These are phyloP conservation scores for Trichophyton benhamiae DNA, from an alignment of 2,329 filamentous ascomycete species.

Conservation along the genomic window DNA sequence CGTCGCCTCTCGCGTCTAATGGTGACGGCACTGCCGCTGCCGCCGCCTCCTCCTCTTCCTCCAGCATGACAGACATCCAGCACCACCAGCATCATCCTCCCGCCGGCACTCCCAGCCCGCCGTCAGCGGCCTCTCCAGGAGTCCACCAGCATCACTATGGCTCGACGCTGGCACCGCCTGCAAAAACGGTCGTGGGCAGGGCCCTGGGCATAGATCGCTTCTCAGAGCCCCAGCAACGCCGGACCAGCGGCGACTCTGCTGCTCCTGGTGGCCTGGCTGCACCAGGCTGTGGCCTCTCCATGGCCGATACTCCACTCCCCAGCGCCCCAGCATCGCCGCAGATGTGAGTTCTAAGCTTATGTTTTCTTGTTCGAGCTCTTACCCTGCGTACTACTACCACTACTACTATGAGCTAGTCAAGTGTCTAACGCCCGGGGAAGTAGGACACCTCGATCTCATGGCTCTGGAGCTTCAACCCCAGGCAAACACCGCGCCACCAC, in stretches of 20 bases:
- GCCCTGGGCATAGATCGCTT: slow-evolving; percentile 33
- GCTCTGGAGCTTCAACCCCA: slow-evolving; percentile 65
- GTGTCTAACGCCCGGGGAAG: not conserved
- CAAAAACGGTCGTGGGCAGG: slow-evolving; percentile 31
- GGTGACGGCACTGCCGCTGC: not conserved
- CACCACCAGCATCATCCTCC: not conserved
- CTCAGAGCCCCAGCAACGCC: slow-evolving; percentile 20
- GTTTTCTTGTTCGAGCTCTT: slow-evolving; percentile 10
- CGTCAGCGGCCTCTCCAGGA: slow-evolving; percentile 3
- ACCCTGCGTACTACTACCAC: not conserved
- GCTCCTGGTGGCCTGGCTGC: slow-evolving; percentile 12
- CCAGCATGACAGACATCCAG: not conserved
- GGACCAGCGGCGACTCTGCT: not conserved
- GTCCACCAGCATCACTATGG: slow-evolving; percentile 18
- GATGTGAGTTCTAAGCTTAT: slow-evolving; percentile 39
- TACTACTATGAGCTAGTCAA: not conserved
- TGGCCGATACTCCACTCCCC: slow-evolving; percentile 52
- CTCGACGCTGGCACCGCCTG: slow-evolving; percentile 22
- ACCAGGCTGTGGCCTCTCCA: slow-evolving; percentile 40
- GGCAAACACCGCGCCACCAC: slow-evolving; percentile 78
- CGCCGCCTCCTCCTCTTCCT: not conserved
- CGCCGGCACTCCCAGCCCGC: not conserved
- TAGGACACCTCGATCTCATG: slow-evolving; percentile 35
- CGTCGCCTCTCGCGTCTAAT: not conserved
- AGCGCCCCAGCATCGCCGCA: slow-evolving; percentile 51